Evolutionary conservation across 2,329 filamentous ascomycete species (phyloP), one percentile per base, ranked within the genome.

Genomic region (Arthroderma sp.): DNA sequence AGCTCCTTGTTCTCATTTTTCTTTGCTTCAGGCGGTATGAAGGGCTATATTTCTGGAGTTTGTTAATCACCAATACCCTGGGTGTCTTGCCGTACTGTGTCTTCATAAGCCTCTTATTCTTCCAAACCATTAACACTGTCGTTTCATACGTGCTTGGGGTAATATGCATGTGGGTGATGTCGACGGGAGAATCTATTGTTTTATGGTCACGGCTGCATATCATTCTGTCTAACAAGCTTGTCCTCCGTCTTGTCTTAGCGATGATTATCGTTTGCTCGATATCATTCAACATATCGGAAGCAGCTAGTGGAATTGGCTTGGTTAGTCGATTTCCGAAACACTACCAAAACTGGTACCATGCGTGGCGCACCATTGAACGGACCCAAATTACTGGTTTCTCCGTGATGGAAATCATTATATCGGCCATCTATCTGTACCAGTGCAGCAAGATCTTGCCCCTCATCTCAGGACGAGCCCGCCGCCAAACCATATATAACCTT

Each of bases 381-480:
- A 64, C 77, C 11, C 72, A 77, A 52, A 70, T 77, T 55, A 72
- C 70, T 4, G 62, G 72, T 5, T 77, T 77, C 53, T 75, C 71
- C 51, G 44, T 75, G 8, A 74, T 77, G 51, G 74, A 77, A 47
- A 63, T 71, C 42, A 62, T 74, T 48, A 66, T 77, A 41, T 75
- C 72, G 1, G 61, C 27, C 15, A 68, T 72, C 5, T 73, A 72
- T 48, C 62, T 72, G 45, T 69, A 66, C 47, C 64, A 69, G 38
- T 70, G 68, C 3, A 54, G 71, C 30, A 61, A 63, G 9, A 58
- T 66, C 22, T 57, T 66, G 30, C 57, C n/a, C 10, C 39, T 47
- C 4, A 45, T 43, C n/a, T 47, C 45, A 0, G 40, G 36, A 3
- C 33, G 36, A 36, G 45, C 41, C 55, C 15, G 55, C 4, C 54